These are phyloP conservation scores for Suhomyces atakaporum DNA, from an alignment of 1,139 yeast genomes.

Conservation along the genomic window DNA sequence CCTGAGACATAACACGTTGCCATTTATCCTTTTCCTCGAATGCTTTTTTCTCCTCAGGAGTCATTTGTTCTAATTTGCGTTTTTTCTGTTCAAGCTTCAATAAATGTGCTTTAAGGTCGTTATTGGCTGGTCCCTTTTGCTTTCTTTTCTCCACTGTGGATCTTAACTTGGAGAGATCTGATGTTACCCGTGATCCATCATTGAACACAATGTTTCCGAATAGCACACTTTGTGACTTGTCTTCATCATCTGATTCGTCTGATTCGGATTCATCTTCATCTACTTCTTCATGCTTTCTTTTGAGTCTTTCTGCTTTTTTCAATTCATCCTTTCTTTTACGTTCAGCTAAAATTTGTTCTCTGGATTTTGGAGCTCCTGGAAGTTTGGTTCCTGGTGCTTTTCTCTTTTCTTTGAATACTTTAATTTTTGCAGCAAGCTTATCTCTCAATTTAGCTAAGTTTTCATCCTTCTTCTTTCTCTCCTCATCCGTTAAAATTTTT, in stretches of 20 bases:
- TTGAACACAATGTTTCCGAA: slow-evolving; percentile 82
- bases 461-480: slow-evolving; percentile 50
- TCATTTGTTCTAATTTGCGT: slow-evolving; percentile 58
- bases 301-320: slow-evolving; percentile 25
- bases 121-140: slow-evolving; percentile 81
- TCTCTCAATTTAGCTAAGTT: slow-evolving; percentile 67
- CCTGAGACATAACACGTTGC: slow-evolving; percentile 80
- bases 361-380: slow-evolving; percentile 78
- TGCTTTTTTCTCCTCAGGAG: slow-evolving; percentile 62
- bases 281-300: slow-evolving; percentile 32
- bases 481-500: slow-evolving; percentile 44
- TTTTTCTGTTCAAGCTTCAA: slow-evolving; percentile 74
- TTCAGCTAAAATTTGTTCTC: slow-evolving; percentile 73
- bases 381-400: slow-evolving; percentile 87
- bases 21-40: slow-evolving; percentile 76
- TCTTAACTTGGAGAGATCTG: slow-evolving; percentile 67
- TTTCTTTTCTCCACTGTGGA: slow-evolving; percentile 50
- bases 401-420: slow-evolving; percentile 70
- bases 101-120: slow-evolving; percentile 83
- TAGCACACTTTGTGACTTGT: slow-evolving; percentile 45
- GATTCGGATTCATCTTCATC: slow-evolving; percentile 41
- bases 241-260: slow-evolving; percentile 39
- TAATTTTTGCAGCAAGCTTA: slow-evolving; percentile 73
- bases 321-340: slow-evolving; percentile 47
- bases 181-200: slow-evolving; percentile 80